phyloP scores from a whole-genome alignment of 768 basidiomycete species.

The Lactifluus volemus region DNA sequence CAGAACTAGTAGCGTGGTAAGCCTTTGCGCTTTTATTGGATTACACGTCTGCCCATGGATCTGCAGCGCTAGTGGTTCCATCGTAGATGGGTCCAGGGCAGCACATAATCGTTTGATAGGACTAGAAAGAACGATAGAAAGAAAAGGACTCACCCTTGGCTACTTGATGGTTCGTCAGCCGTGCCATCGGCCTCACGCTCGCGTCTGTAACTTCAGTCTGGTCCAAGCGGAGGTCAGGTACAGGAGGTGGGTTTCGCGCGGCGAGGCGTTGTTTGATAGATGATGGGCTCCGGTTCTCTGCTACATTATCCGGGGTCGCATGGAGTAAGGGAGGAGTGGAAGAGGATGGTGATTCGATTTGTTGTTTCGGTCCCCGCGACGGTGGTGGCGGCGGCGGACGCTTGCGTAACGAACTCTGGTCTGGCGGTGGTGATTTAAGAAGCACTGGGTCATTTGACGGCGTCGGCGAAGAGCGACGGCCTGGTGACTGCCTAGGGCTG shows the following conservation, averaged over 20 bases:
- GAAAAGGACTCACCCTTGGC: neutral
- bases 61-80: neutral
- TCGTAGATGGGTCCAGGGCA: neutral
- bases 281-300: slow-evolving; percentile 5
- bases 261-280: slow-evolving; percentile 12
- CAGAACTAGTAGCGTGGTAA: slow-evolving; percentile 5
- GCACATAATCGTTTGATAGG: neutral
- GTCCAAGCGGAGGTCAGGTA: slow-evolving; percentile 11
- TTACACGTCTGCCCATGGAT: neutral
- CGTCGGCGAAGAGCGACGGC: slow-evolving; percentile 7
- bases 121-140: neutral
- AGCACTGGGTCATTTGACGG: neutral
- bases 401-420: slow-evolving; percentile 9
- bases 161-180: neutral
- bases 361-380: slow-evolving; percentile 9
- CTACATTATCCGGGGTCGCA: neutral
- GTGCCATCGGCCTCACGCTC: neutral
- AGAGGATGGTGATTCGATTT: slow-evolving; percentile 11
- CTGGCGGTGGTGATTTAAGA: neutral
- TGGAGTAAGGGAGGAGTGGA: slow-evolving; percentile 7
- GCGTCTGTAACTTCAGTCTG: neutral
- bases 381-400: slow-evolving; percentile 11
- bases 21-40: neutral
- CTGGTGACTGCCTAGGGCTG: neutral
- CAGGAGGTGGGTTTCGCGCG: slow-evolving; percentile 5